Evolutionary conservation across 2,329 filamentous ascomycete genomes (phyloP), one percentile per base, ranked within the genome.

Genomic region (Apiospora rasikravindrae): DNA sequence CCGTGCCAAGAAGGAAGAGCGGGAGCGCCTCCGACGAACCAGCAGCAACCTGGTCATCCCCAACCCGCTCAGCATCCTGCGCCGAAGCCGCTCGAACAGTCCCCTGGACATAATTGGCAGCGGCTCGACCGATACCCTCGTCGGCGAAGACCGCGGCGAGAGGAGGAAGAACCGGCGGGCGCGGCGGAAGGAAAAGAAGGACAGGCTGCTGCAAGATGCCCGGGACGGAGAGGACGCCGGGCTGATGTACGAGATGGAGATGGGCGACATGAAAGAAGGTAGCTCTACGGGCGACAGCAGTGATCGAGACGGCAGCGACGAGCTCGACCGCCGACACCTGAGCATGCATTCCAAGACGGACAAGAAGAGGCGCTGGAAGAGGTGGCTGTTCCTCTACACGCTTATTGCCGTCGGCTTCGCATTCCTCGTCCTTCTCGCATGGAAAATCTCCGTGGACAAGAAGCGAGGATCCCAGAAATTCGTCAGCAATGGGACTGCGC

Each of bases 401-500:
- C 80, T 88, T 61, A 86, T 89, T 69, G 83, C 82, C 47, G 83
- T 88, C 71, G 88, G 86, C 0, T 89, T 91, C 74, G 84, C 86
- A 3, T 87, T 90, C 49, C 77, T 92, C 26, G 84, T 88, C 2
- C 79, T 91, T 42, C 78, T 88, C 29, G 88, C 89, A 0, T 91
- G 88, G 88, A 90, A 88, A 78, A 77, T 91, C 47, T 89, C 89
- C 11, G 79, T 86, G 53, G 82, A 83, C 73, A 84, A 83, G 69
- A 86, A 83, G 73, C 80, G 77, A 19, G 76, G 74, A 0, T 73
- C 75, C 24, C 77, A 80, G 61, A 80, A 82, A 40, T 76, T 88
- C 29, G 78, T 88, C 73, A 92, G 88, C 84, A 99, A 99, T 81
- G 96, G 96, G 70, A 97, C 95, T 0, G 93, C 95, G 1, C 84